Evolutionary conservation across 1,139 yeast genomes (phyloP).

Genomic region (Petasospora rhodanensis): DNA sequence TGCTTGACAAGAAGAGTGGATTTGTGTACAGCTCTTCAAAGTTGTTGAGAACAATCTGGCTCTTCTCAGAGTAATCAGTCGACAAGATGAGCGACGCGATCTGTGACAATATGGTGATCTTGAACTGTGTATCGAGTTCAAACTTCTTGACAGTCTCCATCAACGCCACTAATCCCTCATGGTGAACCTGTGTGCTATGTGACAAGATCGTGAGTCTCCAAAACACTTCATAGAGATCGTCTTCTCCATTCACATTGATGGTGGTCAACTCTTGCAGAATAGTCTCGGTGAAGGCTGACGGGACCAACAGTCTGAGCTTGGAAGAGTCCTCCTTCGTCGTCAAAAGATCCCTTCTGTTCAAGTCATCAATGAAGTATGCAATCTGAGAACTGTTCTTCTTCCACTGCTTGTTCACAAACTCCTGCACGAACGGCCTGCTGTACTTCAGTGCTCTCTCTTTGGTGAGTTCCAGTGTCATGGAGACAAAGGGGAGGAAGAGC

Average conservation of each 20-base stretch:
- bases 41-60: conserved; percentile 10
- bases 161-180: conserved; percentile 11
- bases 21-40: conserved; percentile 12
- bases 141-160: conserved; percentile 9
- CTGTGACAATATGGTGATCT: conserved; percentile 15
- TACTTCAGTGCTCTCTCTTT: conserved; percentile 43
- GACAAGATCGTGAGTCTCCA: conserved; percentile 27
- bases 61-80: not conserved
- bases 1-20: conserved; percentile 13
- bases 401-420: conserved; percentile 41
- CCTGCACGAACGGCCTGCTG: conserved; percentile 40
- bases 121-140: conserved; percentile 13
- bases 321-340: conserved; percentile 15
- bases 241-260: conserved; percentile 1
- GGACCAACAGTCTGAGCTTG: conserved; percentile 16
- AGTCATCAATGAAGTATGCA: conserved; percentile 41
- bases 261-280: conserved; percentile 6
- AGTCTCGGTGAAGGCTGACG: conserved; percentile 9
- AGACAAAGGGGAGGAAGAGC: conserved; percentile 46
- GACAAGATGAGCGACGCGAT: conserved; percentile 13
- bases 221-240: conserved; percentile 20
- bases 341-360: conserved; percentile 26
- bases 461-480: conserved; percentile 40
- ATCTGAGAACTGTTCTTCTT: conserved; percentile 32
- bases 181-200: conserved; percentile 14